These are phyloP conservation scores for Vitis labrusca DNA, from an alignment of 164 flowering plant species.

Conservation along the genomic window DNA sequence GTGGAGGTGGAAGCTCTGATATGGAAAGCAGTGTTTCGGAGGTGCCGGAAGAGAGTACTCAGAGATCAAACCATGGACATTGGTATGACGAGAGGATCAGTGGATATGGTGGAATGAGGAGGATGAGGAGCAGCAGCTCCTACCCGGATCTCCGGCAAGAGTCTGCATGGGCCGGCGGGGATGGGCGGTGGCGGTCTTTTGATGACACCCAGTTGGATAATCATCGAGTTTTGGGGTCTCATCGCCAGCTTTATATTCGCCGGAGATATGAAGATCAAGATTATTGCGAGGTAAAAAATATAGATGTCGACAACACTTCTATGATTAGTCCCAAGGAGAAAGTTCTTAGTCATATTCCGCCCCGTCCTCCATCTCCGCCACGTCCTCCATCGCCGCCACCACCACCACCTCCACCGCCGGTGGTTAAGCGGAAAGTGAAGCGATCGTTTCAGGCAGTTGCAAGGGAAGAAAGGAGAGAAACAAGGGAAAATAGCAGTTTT, in stretches of 20 bases:
- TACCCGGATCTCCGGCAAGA: conserved; percentile 60
- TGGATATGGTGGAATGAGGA: neutral
- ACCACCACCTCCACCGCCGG: conserved; percentile 10
- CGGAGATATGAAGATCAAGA: conserved; percentile 11
- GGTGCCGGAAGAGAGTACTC: neutral
- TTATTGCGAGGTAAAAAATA: conserved; percentile 5
- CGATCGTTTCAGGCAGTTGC: conserved; percentile 21
- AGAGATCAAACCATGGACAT: conserved; percentile 4
- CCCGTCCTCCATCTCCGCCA: conserved; percentile 12
- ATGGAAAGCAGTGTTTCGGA: neutral
- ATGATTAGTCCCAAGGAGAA: conserved; percentile 1
- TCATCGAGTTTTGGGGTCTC: conserved; percentile 10
- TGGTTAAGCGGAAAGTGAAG: conserved; percentile 21
- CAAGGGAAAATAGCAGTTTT: neutral
- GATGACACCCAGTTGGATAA: conserved; percentile 37
- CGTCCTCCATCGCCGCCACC: conserved; percentile 7
- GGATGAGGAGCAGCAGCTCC: conserved; percentile 47
- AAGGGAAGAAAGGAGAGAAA: neutral
- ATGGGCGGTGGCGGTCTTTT: conserved; percentile 32
- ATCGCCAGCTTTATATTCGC: conserved; percentile 19
- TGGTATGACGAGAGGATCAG: too few relatives aligned
- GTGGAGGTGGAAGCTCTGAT: neutral
- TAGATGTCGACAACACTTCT: conserved; percentile 12
- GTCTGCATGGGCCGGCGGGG: conserved; percentile 15
- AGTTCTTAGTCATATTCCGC: neutral